Evolutionary conservation across 2,329 filamentous ascomycete species (phyloP).

Genomic region (Aspergillus sp.): DNA sequence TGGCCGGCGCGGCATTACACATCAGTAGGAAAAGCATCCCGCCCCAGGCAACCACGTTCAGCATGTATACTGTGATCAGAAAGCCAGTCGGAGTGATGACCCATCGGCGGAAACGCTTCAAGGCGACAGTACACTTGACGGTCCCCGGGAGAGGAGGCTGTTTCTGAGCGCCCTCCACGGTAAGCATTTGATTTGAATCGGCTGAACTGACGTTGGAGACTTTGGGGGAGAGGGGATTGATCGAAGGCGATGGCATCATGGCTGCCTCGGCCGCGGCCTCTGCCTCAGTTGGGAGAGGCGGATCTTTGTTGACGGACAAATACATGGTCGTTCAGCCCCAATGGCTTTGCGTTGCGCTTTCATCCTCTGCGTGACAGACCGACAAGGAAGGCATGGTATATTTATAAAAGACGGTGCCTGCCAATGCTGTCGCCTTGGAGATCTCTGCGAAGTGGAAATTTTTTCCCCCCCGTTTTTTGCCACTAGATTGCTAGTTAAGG

Average conservation of each 20-base stretch:
- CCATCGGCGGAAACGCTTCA: constrained; percentile 45
- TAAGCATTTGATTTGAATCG: neutral
- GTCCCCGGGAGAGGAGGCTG: neutral
- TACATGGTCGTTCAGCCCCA: neutral
- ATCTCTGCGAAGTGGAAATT: neutral
- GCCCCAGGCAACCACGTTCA: constrained; percentile 85
- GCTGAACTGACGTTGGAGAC: neutral
- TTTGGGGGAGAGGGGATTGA: neutral
- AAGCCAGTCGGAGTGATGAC: constrained; percentile 74
- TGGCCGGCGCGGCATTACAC: constrained; percentile 63
- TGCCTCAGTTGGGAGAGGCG: neutral
- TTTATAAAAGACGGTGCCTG: neutral
- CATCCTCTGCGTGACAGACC: neutral
- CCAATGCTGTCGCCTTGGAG: neutral
- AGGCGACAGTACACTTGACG: neutral
- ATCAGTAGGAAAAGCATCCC: constrained; percentile 87
- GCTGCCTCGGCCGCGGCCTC: neutral
- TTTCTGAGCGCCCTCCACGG: neutral
- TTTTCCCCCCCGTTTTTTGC: neutral
- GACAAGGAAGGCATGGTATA: neutral
- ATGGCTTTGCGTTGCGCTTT: neutral
- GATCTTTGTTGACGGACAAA: neutral
- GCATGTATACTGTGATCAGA: constrained; percentile 72
- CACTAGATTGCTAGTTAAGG: neutral
- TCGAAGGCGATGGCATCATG: neutral